A percentile compares a stretch with the other conserved stretches of the same genome.
These are phyloP conservation scores for Henckelia pumila DNA, from an alignment of 257 asterid species.

Conservation along the genomic window DNA sequence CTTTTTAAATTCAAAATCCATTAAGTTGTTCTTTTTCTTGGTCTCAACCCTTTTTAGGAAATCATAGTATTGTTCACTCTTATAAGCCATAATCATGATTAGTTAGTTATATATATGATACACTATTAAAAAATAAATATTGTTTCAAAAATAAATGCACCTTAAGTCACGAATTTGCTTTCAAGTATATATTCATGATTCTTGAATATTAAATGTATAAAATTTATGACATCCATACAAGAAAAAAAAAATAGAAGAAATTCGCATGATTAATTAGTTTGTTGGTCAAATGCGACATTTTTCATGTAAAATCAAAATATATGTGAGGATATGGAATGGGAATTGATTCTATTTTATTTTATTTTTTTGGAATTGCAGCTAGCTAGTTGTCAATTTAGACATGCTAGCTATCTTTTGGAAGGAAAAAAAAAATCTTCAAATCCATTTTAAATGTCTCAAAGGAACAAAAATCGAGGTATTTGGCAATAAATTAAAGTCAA, in stretches of 20 bases:
- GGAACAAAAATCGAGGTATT: slow-evolving; percentile 28
- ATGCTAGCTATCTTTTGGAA: not conserved
- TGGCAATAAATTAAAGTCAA: slow-evolving; percentile 30
- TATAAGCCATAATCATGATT: too few relatives aligned
- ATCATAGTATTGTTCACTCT: too few relatives aligned
- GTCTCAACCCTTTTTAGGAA: too few relatives aligned
- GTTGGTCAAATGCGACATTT: slow-evolving; percentile 12
- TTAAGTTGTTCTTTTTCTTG: too few relatives aligned
- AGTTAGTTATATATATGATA: too few relatives aligned
- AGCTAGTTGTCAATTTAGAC: not conserved
- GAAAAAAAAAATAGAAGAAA: not conserved
- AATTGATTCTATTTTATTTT: not conserved
- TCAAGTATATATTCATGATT: too few relatives aligned
- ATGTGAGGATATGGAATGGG: slow-evolving; percentile 1
- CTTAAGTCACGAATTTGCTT: too few relatives aligned
- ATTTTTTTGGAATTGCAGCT: slow-evolving; percentile 1
- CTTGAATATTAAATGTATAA: too few relatives aligned
- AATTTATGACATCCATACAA: not conserved
- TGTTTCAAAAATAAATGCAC: too few relatives aligned
- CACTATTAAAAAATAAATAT: too few relatives aligned
- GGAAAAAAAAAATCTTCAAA: slow-evolving; percentile 14
- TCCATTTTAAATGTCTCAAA: slow-evolving; percentile 16
- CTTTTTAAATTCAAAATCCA: not conserved
- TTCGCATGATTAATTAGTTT: not conserved
- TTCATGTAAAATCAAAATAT: slow-evolving; percentile 1